These are phyloP conservation scores for Aspergillus caelatus DNA, from an alignment of 2,329 filamentous ascomycete genomes.

Conservation along the genomic window DNA sequence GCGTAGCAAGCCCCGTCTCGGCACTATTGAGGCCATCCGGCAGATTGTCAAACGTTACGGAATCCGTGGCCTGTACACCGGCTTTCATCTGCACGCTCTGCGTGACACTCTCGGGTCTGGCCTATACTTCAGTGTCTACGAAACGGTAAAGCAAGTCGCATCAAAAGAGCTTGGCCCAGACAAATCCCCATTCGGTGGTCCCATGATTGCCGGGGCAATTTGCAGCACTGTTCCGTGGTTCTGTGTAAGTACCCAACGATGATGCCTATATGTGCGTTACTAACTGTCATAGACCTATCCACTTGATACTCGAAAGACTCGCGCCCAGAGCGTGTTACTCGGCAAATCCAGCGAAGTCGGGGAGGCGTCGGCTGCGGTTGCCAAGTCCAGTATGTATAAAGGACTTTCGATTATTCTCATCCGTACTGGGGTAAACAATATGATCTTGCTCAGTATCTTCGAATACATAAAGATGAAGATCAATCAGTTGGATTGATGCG, in stretches of 20 bases:
- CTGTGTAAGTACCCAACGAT: slow-evolving; percentile 37
- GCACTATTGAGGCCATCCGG: slow-evolving; percentile 45
- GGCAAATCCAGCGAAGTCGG: slow-evolving; percentile 46
- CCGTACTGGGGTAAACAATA: slow-evolving; percentile 51
- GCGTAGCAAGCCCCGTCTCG: slow-evolving; percentile 43
- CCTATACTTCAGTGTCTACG: slow-evolving; percentile 52
- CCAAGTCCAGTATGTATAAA: slow-evolving; percentile 50
- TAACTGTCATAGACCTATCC: slow-evolving; percentile 46
- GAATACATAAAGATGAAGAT: slow-evolving; percentile 51
- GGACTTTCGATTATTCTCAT: slow-evolving; percentile 52
- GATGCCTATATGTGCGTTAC: neutral
- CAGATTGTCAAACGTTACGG: slow-evolving; percentile 49
- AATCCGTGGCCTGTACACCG: slow-evolving; percentile 48
- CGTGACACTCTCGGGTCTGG: slow-evolving; percentile 51
- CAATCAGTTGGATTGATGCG: slow-evolving; percentile 37
- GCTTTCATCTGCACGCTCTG: slow-evolving; percentile 48
- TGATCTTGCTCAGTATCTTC: slow-evolving; percentile 51
- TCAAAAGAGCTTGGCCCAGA: slow-evolving; percentile 48
- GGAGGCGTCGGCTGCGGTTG: slow-evolving; percentile 42
- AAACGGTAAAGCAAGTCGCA: slow-evolving; percentile 50
- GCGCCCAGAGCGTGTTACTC: slow-evolving; percentile 50
- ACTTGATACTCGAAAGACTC: slow-evolving; percentile 53
- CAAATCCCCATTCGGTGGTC: slow-evolving; percentile 46
- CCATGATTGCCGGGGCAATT: slow-evolving; percentile 49
- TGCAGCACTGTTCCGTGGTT: slow-evolving; percentile 53